phyloP scores from a whole-genome alignment of 345 rosid genomes.

The Heritiera littoralis region DNA sequence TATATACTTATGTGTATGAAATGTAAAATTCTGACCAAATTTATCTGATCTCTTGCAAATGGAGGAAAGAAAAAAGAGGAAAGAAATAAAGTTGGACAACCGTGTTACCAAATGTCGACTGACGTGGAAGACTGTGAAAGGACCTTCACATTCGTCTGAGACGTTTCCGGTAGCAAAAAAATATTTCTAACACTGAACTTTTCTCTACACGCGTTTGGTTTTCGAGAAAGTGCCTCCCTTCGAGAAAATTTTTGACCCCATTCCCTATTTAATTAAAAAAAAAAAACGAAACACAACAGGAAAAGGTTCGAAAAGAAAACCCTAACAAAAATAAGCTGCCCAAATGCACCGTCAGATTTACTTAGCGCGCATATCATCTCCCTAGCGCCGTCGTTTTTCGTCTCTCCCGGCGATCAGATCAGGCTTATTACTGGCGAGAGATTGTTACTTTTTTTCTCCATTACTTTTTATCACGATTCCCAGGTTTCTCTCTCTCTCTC shows the following conservation, averaged over 20 bases:
- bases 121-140: slow-evolving; percentile 29
- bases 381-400: background rate
- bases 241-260: slow-evolving; percentile 37
- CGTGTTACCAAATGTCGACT: background rate
- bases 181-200: slow-evolving; percentile 14
- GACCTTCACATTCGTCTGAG: slow-evolving; percentile 2
- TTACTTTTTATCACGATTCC: slow-evolving; percentile 1
- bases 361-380: background rate
- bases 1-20: no score
- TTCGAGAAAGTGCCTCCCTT: slow-evolving; percentile 45
- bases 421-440: slow-evolving; percentile 16
- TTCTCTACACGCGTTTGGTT: slow-evolving; percentile 43
- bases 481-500: slow-evolving; percentile 1
- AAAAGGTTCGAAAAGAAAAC: background rate
- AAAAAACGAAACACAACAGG: background rate
- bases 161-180: background rate
- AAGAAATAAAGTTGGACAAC: background rate
- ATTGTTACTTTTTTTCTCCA: background rate
- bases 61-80: background rate
- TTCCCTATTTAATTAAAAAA: slow-evolving; percentile 1
- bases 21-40: background rate
- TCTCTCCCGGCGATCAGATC: slow-evolving; percentile 7
- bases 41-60: background rate
- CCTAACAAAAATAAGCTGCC: slow-evolving; percentile 1
- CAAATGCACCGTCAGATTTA: slow-evolving; percentile 12